These are phyloP conservation scores for Arctium lappa DNA, from an alignment of 129 eudicot species.

Conservation along the genomic window DNA sequence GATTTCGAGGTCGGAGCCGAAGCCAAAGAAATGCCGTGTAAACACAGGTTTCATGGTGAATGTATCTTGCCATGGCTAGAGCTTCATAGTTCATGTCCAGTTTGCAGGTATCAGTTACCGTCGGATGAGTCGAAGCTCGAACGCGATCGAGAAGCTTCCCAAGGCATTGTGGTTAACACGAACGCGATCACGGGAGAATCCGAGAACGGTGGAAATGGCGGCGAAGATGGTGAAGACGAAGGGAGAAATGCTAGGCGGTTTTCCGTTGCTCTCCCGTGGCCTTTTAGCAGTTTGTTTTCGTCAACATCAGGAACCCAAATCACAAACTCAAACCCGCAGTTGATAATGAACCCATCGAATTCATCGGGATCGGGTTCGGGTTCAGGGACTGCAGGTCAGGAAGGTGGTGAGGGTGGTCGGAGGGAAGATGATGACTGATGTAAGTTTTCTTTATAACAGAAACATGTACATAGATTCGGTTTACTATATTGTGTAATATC, in stretches of 20 bases:
- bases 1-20: slow-evolving; percentile 46
- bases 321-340: slow-evolving; percentile 10
- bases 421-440: slow-evolving; percentile 17
- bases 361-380: slow-evolving; percentile 25
- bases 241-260: slow-evolving; percentile 40
- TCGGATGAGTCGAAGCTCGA: slow-evolving; percentile 40
- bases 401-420: slow-evolving; percentile 16
- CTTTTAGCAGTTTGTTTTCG: slow-evolving; percentile 59
- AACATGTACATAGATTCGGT: slow-evolving; percentile 23
- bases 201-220: not conserved
- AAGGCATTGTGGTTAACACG: slow-evolving; percentile 4
- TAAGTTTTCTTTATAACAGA: slow-evolving; percentile 10
- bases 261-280: slow-evolving; percentile 55
- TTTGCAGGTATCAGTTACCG: slow-evolving; percentile 54
- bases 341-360: slow-evolving; percentile 12
- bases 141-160: slow-evolving; percentile 18
- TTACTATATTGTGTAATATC: not conserved
- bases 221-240: slow-evolving; percentile 11
- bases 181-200: slow-evolving; percentile 7
- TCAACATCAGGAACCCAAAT: slow-evolving; percentile 35
- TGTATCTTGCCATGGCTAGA: slow-evolving; percentile 58
- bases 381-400: slow-evolving; percentile 20
- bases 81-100: slow-evolving; percentile 63
- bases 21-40: slow-evolving; percentile 62
- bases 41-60: slow-evolving; percentile 47